phyloP scores from a whole-genome alignment of 2,329 filamentous ascomycete species.

The Allantophomopsis lycopodina region DNA sequence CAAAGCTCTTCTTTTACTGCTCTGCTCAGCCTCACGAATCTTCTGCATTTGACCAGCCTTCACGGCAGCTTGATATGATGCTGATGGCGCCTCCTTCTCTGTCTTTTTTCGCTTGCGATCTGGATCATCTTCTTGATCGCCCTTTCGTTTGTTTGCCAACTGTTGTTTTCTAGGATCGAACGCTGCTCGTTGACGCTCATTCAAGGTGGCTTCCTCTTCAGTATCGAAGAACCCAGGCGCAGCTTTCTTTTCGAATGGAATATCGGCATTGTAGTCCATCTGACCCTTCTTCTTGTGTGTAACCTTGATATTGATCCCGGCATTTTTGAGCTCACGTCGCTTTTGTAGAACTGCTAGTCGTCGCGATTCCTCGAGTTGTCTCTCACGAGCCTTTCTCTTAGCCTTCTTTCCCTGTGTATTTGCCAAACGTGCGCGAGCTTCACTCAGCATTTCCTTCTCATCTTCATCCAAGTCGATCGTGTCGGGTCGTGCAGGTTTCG shows the following conservation, averaged over 20 bases:
- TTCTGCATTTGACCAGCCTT: slow-evolving; percentile 92
- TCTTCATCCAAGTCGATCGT: slow-evolving; percentile 98
- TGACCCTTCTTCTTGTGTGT: slow-evolving; percentile 83
- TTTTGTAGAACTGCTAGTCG: slow-evolving; percentile 86
- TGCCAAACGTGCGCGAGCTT: slow-evolving; percentile 87
- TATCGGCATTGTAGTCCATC: slow-evolving; percentile 99
- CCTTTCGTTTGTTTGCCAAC: slow-evolving; percentile 83
- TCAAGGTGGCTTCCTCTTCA: slow-evolving; percentile 61
- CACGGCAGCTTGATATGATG: slow-evolving; percentile 72
- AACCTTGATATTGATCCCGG: slow-evolving; percentile 96
- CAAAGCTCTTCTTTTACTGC: slow-evolving; percentile 79
- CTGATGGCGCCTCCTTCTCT: slow-evolving; percentile 68
- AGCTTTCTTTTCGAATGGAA: slow-evolving; percentile 90
- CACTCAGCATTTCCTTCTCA: slow-evolving; percentile 98
- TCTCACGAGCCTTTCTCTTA: slow-evolving; percentile 90
- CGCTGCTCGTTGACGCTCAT: slow-evolving; percentile 70
- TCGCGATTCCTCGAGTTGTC: slow-evolving; percentile 88
- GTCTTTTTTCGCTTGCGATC: slow-evolving; percentile 76
- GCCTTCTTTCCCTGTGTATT: slow-evolving; percentile 99
- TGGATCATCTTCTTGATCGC: slow-evolving; percentile 71
- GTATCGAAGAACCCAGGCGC: slow-evolving; percentile 90
- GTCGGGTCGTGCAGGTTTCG: slow-evolving; percentile 87
- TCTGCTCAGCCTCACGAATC: slow-evolving; percentile 90
- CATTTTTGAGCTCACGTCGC: slow-evolving; percentile 88
- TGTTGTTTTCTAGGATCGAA: slow-evolving; percentile 93